Evolutionary conservation across 169 alveolate species (phyloP).

Genomic region (Cryptosporidium sp.): DNA sequence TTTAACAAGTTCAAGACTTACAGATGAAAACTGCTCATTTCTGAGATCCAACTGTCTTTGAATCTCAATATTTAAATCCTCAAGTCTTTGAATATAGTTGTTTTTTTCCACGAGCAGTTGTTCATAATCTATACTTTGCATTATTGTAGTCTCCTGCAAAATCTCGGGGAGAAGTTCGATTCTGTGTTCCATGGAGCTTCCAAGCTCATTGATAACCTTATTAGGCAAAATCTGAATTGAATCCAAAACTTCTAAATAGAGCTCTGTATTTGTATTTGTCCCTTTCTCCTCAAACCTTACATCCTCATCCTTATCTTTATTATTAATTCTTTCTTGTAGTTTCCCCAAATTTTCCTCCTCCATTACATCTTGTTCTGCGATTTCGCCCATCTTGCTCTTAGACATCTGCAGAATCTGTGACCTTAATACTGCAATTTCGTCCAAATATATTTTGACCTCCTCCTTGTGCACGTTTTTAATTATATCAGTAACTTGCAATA

Average conservation of each 20-base stretch:
- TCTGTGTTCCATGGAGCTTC: neutral
- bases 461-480: conserved; percentile 66
- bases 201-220: neutral
- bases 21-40: conserved; percentile 24
- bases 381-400: neutral
- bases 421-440: conserved; percentile 52
- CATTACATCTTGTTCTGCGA: neutral
- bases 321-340: neutral
- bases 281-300: neutral
- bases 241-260: neutral
- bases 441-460: conserved; percentile 56
- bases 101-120: neutral
- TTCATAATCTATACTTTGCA: neutral
- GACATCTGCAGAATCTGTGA: conserved; percentile 52
- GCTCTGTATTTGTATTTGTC: neutral
- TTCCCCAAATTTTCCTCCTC: neutral
- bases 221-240: neutral
- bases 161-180: conserved; percentile 1
- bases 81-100: conserved; percentile 35
- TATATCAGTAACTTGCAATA: conserved; percentile 56
- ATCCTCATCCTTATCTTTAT: neutral
- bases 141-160: neutral
- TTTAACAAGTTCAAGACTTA: conserved; percentile 23
- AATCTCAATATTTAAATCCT: conserved; percentile 33
- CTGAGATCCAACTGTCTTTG: conserved; percentile 15